phyloP scores from a whole-genome alignment of 371 early-diverging fungal genomes.

The Choanephora cucurbitarum region DNA sequence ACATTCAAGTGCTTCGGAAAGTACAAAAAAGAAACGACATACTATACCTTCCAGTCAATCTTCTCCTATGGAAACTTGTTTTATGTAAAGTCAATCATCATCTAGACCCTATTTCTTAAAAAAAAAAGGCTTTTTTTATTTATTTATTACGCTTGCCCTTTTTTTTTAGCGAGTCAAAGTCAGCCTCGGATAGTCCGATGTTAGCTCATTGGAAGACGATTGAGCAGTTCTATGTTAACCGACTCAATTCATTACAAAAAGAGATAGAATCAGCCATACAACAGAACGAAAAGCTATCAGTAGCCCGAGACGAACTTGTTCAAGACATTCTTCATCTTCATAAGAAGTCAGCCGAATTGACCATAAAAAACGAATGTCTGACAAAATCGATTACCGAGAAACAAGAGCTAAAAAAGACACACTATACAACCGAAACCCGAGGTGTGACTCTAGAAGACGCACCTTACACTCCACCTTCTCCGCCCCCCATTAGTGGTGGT shows the following conservation, averaged over 20 bases:
- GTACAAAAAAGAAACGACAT: too few relatives aligned
- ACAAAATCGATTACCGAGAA: slow-evolving; percentile 20
- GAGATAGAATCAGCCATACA: slow-evolving; percentile 16
- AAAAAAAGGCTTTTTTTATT: neutral
- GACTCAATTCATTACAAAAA: slow-evolving; percentile 13
- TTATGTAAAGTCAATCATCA: neutral
- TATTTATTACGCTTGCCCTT: neutral
- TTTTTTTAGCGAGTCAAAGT: neutral
- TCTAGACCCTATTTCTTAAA: too few relatives aligned
- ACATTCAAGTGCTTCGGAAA: too few relatives aligned
- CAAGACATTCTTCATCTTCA: slow-evolving; percentile 21
- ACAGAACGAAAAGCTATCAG: slow-evolving; percentile 18
- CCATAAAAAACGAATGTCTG: slow-evolving; percentile 15
- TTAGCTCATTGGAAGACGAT: slow-evolving; percentile 21
- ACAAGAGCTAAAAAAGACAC: slow-evolving; percentile 21
- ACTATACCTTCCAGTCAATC: too few relatives aligned
- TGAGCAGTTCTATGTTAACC: slow-evolving; percentile 15
- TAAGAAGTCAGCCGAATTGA: slow-evolving; percentile 19
- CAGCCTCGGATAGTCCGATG: neutral
- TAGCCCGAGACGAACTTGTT: slow-evolving; percentile 19
- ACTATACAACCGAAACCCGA: neutral
- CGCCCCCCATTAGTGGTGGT: neutral
- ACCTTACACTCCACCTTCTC: slow-evolving; percentile 10
- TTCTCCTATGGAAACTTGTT: too few relatives aligned
- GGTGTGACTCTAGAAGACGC: slow-evolving; percentile 24